Evolutionary conservation across 306 rosid species (phyloP).

Genomic region (Inga oerstediana): DNA sequence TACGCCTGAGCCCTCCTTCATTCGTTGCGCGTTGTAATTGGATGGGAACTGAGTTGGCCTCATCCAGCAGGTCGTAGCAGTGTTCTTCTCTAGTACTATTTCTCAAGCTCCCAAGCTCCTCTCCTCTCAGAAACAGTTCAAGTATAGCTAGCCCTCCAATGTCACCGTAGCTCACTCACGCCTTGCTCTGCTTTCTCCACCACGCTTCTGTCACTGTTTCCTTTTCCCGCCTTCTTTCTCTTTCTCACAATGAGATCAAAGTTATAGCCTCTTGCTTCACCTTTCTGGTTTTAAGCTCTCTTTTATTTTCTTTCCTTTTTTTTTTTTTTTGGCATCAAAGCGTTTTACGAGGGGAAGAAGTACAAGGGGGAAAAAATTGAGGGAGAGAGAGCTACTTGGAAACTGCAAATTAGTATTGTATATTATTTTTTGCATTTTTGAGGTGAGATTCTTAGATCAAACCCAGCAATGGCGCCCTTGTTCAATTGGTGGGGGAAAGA

Average conservation of each 20-base stretch:
- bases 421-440: neutral
- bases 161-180: conserved; percentile 55
- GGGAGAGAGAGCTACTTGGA: neutral
- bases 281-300: conserved; percentile 4
- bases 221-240: neutral
- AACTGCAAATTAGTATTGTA: neutral
- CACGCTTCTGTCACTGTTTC: conserved; percentile 49
- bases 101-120: neutral
- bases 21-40: conserved; percentile 70
- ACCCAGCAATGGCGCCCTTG: conserved; percentile 59
- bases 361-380: neutral
- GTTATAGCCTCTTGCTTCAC: conserved; percentile 27
- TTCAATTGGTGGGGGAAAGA: conserved; percentile 84
- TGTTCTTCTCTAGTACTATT: neutral
- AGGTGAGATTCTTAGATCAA: conserved; percentile 45
- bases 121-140: conserved; percentile 8
- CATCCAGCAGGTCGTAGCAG: conserved; percentile 32
- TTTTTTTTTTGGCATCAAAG: neutral
- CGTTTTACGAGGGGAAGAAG: neutral
- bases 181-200: conserved; percentile 40
- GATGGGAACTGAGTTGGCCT: conserved; percentile 52
- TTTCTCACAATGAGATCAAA: conserved; percentile 63
- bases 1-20: conserved; percentile 28
- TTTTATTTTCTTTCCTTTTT: neutral
- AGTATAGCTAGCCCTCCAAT: conserved; percentile 45